Evolutionary conservation across 176 grass and related monocot genomes (phyloP).

Genomic region (Oropetium thomaeum): DNA sequence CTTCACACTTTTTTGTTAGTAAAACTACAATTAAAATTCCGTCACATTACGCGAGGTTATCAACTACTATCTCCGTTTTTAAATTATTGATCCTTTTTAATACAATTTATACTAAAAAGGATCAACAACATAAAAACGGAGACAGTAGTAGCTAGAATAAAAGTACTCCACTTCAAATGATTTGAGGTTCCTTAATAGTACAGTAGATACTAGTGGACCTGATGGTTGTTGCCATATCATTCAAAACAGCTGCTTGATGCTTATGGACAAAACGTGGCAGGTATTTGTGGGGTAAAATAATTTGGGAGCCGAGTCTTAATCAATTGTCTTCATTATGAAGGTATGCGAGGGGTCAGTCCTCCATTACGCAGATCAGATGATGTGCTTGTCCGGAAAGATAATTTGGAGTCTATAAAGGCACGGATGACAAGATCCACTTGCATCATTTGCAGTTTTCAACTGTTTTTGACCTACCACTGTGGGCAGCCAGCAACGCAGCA

Average conservation of each 20-base stretch:
- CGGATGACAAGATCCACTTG: background rate
- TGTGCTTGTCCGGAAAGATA: background rate
- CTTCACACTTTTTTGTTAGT: too few relatives aligned
- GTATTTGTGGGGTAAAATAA: background rate
- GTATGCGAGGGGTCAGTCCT: background rate
- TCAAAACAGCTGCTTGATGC: background rate
- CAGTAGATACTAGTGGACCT: background rate
- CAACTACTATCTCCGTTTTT: too few relatives aligned
- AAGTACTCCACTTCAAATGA: too few relatives aligned
- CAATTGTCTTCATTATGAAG: background rate
- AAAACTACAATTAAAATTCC: too few relatives aligned
- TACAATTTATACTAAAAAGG: too few relatives aligned
- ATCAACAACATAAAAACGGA: too few relatives aligned
- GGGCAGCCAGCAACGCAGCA: background rate
- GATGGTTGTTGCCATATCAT: background rate
- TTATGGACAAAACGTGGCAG: background rate
- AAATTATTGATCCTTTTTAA: too few relatives aligned
- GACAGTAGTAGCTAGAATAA: too few relatives aligned
- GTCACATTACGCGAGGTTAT: too few relatives aligned
- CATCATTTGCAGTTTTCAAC: conserved; percentile 1
- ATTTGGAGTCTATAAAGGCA: background rate
- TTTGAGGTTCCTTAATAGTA: background rate
- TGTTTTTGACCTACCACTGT: background rate
- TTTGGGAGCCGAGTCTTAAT: background rate
- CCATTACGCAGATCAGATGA: background rate